Evolutionary conservation across 345 rosid species (phyloP), one percentile per base, ranked within the genome.

Genomic region (Laguncularia racemosa): DNA sequence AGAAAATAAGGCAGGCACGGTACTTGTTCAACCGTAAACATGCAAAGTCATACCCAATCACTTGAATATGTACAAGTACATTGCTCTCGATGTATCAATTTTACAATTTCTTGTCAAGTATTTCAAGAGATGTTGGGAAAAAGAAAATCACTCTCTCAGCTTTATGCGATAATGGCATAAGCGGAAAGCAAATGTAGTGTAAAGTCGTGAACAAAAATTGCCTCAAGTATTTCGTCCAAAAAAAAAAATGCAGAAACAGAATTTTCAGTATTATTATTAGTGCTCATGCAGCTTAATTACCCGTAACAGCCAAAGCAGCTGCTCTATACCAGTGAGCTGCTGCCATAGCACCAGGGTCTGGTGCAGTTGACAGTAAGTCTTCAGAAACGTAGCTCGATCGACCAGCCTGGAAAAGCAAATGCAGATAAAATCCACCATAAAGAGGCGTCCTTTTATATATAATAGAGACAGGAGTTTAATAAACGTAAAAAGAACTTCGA

Each of bases 271-370:
- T 3, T 10, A 14, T 3, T 19, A 23, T 26, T 20, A 48, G 48
- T 52, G 60, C 55, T 59, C 63, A 58, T 18, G 65, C 63, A 46
- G 74, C 52, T 49, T 58, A 46, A 57, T 17, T 76, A 46, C 77
- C 80, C 71, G 76, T 77, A 50, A 92, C 78, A 21, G 95, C 98
- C 63, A 91, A 64, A 57, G 95, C 96, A 46, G 93, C 96, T 0
- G 98, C 98, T 64, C 82, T 75, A 70, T 83, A 92, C 98, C 98
- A 92, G 20, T 82, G 63, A 47, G 98, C 93, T 58, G 80, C 91
- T 6, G 89, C 95, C 93, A 92, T 81, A 16, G 98, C 98, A 26
- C 96, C 96, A 0, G 98, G 98, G 70, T 89, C 96, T 17, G 96
- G 96, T 63, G 81, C 93, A 2, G 79, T 58, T 11, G 81, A 78